Evolutionary conservation across 495 filamentous ascomycete genomes (phyloP).

Genomic region (Penicillium ucsense): DNA sequence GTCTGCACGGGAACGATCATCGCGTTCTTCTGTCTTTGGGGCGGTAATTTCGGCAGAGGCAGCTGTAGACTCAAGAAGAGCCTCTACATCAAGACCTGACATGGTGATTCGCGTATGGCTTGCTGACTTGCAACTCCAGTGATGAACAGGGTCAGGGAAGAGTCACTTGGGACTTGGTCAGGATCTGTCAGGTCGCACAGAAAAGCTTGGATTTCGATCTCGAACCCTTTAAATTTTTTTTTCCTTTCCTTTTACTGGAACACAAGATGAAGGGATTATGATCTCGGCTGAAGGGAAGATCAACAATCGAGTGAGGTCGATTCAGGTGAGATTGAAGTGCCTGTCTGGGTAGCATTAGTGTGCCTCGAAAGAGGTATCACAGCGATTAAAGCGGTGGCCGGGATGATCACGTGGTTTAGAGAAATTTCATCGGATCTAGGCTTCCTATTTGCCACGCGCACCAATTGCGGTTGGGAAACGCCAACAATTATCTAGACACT

Average conservation of each 20-base stretch:
- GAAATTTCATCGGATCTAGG: too few species aligned
- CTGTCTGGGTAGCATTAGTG: too few species aligned
- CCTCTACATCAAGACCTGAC: conserved; percentile 90
- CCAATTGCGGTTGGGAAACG: too few species aligned
- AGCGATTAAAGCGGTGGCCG: too few species aligned
- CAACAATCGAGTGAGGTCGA: too few species aligned
- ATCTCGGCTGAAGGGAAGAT: neutral
- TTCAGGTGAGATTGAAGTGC: too few species aligned
- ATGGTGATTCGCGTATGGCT: conserved; percentile 36
- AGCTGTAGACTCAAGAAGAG: conserved; percentile 84
- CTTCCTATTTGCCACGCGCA: too few species aligned
- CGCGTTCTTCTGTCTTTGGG: conserved; percentile 43
- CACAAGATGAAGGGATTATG: neutral
- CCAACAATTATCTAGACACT: too few species aligned
- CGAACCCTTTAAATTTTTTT: conserved; percentile 32
- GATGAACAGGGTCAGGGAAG: conserved; percentile 11
- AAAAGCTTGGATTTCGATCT: conserved; percentile 17
- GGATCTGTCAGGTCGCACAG: conserved; percentile 37
- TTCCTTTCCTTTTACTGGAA: neutral
- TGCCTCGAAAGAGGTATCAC: too few species aligned
- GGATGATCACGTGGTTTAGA: too few species aligned
- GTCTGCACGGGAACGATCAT: conserved; percentile 50
- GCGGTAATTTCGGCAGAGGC: conserved; percentile 43
- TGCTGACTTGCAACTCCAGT: conserved; percentile 11
- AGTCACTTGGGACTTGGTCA: conserved; percentile 43